Evolutionary conservation across 2,329 filamentous ascomycete species (phyloP).

Genomic region (Fusarium sp.): DNA sequence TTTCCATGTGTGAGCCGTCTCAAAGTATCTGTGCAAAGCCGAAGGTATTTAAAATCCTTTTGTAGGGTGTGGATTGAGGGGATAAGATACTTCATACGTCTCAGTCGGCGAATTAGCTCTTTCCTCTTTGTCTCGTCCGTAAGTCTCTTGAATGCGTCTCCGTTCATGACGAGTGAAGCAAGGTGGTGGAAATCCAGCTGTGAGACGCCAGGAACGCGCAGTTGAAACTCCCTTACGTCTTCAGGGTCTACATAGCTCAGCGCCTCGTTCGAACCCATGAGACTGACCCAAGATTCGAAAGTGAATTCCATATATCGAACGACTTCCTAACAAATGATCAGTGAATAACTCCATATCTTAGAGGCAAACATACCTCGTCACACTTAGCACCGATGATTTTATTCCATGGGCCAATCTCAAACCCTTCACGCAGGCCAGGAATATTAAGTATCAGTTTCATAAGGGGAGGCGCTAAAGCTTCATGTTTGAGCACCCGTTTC

Average conservation of each 20-base stretch:
- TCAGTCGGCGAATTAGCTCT: neutral
- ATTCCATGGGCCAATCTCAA: neutral
- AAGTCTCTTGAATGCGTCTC: neutral
- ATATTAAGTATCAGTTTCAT: neutral
- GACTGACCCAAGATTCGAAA: neutral
- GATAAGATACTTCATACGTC: constrained; percentile 2
- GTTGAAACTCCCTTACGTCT: neutral
- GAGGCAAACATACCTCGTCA: neutral
- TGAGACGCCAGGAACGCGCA: neutral
- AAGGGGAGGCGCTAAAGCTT: neutral
- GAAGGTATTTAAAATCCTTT: constrained; percentile 22
- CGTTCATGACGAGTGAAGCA: neutral
- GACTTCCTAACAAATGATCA: too few species aligned
- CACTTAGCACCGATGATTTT: neutral
- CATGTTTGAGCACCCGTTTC: neutral
- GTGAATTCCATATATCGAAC: constrained; percentile 6
- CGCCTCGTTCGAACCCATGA: constrained; percentile 5
- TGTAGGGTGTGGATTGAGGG: constrained; percentile 10
- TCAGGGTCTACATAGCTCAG: neutral
- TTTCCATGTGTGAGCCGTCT: neutral
- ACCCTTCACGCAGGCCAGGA: neutral
- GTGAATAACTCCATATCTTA: too few species aligned
- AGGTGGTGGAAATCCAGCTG: neutral
- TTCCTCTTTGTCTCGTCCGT: neutral
- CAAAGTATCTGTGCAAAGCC: constrained; percentile 6